Conservation (phyloP, 768 basidiomycete species). For the Auricularia sp. region DNA sequence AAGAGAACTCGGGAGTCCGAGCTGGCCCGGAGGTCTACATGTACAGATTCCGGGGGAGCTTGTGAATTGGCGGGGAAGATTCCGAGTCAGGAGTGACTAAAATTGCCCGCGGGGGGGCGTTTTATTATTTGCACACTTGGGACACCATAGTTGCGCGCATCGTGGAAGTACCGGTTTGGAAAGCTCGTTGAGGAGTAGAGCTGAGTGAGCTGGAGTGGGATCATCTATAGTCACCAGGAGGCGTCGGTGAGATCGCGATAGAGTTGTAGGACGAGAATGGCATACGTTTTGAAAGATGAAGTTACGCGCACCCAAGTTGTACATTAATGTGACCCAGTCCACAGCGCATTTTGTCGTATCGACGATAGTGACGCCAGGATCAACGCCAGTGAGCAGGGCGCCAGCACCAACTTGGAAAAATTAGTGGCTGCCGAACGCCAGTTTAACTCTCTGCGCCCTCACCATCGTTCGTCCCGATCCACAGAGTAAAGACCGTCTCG, state of each 20-base stretch:
- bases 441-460: background rate
- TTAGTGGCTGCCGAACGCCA: background rate
- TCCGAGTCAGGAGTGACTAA: too few relatives aligned
- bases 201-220: conserved; percentile 29
- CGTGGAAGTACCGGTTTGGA: conserved; percentile 40
- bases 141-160: conserved; percentile 17
- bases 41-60: too few relatives aligned
- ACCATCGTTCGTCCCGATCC: conserved; percentile 53
- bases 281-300: conserved; percentile 52
- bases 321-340: conserved; percentile 47
- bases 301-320: conserved; percentile 49
- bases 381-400: conserved; percentile 40
- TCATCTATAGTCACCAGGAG: too few relatives aligned
- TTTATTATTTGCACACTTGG: too few relatives aligned
- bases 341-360: conserved; percentile 50
- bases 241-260: background rate
- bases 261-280: conserved; percentile 9
- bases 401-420: conserved; percentile 30
- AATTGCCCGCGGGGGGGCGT: too few relatives aligned
- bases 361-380: conserved; percentile 42
- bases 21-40: too few relatives aligned
- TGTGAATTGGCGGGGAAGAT: too few relatives aligned
- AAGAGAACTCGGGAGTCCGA: too few relatives aligned
- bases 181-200: conserved; percentile 40
- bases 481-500: conserved; percentile 52